Base-by-base conservation (phyloP, 2,329 filamentous ascomycete genomes). In the Didymella arachidicola region DNA sequence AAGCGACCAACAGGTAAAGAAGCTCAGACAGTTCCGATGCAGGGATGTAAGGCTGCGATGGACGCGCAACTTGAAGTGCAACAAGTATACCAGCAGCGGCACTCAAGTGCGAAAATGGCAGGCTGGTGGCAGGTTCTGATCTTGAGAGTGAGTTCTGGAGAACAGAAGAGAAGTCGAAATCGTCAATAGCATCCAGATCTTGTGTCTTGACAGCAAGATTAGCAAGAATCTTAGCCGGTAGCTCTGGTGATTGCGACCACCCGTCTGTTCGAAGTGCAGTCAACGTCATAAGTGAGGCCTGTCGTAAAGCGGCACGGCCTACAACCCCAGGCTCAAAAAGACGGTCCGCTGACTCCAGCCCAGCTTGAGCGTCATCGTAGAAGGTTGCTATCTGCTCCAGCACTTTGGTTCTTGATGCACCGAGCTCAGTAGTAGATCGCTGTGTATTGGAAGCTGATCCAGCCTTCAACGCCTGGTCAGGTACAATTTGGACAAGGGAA, bases 1-100 rank as follows among this genome's bases (percentile, higher is more conserved):
- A 85, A 1, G 82, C 81, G 16, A 95, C 87, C 22, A 98, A 79
- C 27, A 86, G 83, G 19, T 86, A 82, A 5, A 94, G 85, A 8
- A 96, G 78, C 54, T 80, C 83, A 54, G 82, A 89, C 48, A 89
- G 72, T 25, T 87, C 82, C n/a, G 77, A 69, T 16, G 60, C 44
- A 39, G 66, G 45, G 49, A 78, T 66, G 32, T 72, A 76, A 7
- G 70, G 66, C 7, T 69, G 56, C 1, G 64, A 67, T 4, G 64
- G 59, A 27, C 53, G 59, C 38, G 68, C 63, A 18, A 67, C 65
- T 50, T 79, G 75, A 3, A 78, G 62, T 19, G 75, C 72, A 16
- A 69, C 58, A 34, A 78, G 63, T 5, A 77, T 68, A 19, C 69
- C 65, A 5, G 72, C 72, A 12, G 76, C 66, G 7, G 76, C 73